These are phyloP conservation scores for Evansstolkia leycettana DNA, from an alignment of 495 filamentous ascomycete genomes.

Conservation along the genomic window DNA sequence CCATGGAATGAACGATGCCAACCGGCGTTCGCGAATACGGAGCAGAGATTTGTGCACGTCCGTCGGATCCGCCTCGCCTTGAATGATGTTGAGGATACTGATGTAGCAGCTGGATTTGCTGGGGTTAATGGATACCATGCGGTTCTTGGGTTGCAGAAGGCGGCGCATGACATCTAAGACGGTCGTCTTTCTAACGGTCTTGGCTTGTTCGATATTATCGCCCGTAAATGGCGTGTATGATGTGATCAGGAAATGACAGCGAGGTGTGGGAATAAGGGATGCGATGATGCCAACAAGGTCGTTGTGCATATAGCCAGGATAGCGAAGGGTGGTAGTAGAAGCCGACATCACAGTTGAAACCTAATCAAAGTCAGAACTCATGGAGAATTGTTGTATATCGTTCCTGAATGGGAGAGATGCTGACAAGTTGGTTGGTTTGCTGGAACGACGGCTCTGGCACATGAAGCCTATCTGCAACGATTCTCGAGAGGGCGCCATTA, in stretches of 20 bases:
- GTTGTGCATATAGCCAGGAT: slow-evolving; percentile 99
- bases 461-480: slow-evolving; percentile 88
- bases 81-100: slow-evolving; percentile 96
- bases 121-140: slow-evolving; percentile 94
- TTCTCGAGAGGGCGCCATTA: slow-evolving; percentile 86
- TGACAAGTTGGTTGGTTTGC: slow-evolving; percentile 88
- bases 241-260: slow-evolving; percentile 96
- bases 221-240: slow-evolving; percentile 96
- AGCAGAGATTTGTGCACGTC: slow-evolving; percentile 96
- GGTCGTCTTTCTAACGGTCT: slow-evolving; percentile 94
- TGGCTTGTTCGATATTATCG: slow-evolving; percentile 89
- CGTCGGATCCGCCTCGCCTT: slow-evolving; percentile 93
- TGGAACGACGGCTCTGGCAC: slow-evolving; percentile 89
- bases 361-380: slow-evolving; percentile 13
- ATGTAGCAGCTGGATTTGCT: slow-evolving; percentile 98
- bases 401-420: slow-evolving; percentile 5
- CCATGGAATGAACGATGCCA: slow-evolving; percentile 98
- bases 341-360: slow-evolving; percentile 98
- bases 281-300: slow-evolving; percentile 95
- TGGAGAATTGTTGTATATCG: not conserved
- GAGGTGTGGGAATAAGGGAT: slow-evolving; percentile 87
- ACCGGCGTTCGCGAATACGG: slow-evolving; percentile 83
- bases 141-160: slow-evolving; percentile 91
- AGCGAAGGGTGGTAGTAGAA: slow-evolving; percentile 87
- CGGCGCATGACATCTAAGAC: slow-evolving; percentile 96